Base-by-base conservation (phyloP, 1,284 basidiomycete species). In the Agaricales sp. region DNA sequence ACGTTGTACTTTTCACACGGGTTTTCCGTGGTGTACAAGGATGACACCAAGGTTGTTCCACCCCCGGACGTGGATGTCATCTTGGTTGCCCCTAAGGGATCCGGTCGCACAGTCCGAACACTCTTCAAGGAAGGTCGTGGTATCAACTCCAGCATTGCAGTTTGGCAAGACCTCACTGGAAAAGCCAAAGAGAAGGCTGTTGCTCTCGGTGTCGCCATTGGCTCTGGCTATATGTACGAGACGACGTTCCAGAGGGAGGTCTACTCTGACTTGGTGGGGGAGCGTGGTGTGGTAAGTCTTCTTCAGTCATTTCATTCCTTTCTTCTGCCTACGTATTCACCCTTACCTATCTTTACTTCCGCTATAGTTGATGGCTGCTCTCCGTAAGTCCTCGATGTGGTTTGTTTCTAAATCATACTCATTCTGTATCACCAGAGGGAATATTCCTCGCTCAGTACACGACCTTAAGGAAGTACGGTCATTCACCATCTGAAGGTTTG, bases 1-100 rank as follows among this genome's bases (percentile, higher is more conserved):
- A 99, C 96, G 20, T 86, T 99, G 58, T 98, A 99, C 86, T 99
- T 99, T 77, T 92, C 94, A 4, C 96, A 99, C 71, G 96, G 96
- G 63, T 99, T 99, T 86, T 98, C 94, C 58, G 81, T 98, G 59
- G 92, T 99, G 57, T 99, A 88, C 85, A 92, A 95, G 78, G 84
- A 98, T 19, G 92, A 98, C 71, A 99, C 95, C 58, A 77, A 94
- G 55, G 92, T 99, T 59, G 64, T 94, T 47, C 88, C 92, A 55
- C 96, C 96, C 49, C 63, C 77, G 47, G 93, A 98, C 66, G 92
- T 98, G 56, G 96, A 99, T 66, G 96, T 99, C 61, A 98, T 99
- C 68, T 90, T 99, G 58, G 94, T 96, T 57, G 96, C 96, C 18
- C 95, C 95, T 62, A 99, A 99, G 74, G 96, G 96, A 54, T 98